Evolutionary conservation across 2,329 filamentous ascomycete species (phyloP).

Genomic region (Paracorniculantispora psalliotae): DNA sequence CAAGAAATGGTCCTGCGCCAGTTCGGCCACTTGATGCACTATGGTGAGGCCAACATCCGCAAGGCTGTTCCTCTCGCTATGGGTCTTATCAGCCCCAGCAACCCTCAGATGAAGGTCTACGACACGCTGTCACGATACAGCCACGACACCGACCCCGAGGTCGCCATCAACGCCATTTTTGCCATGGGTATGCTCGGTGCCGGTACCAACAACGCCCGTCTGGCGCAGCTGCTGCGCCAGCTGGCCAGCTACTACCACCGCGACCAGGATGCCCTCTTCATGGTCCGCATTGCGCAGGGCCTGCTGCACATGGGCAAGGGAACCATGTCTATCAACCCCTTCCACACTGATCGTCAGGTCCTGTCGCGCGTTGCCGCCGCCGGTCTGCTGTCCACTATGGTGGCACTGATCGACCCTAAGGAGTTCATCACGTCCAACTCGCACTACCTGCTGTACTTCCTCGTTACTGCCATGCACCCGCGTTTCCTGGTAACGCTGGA

Average conservation of each 20-base stretch:
- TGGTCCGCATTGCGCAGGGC: conserved; percentile 98
- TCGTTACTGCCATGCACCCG: conserved; percentile 94
- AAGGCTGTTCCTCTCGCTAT: conserved; percentile 94
- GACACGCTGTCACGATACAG: conserved; percentile 96
- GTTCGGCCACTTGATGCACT: conserved; percentile 98
- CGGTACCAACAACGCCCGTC: conserved; percentile 94
- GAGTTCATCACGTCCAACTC: conserved; percentile 62
- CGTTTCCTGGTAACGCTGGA: conserved; percentile 95
- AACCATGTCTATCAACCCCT: conserved; percentile 92
- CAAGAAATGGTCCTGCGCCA: conserved; percentile 98
- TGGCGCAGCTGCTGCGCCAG: conserved; percentile 90
- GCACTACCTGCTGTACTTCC: conserved; percentile 96
- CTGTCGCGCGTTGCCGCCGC: conserved; percentile 87
- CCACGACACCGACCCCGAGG: conserved; percentile 97
- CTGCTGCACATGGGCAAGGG: conserved; percentile 99
- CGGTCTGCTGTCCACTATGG: conserved; percentile 81
- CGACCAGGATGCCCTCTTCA: conserved; percentile 93
- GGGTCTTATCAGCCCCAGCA: conserved; percentile 94
- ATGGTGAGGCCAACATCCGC: conserved; percentile 94
- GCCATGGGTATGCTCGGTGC: conserved; percentile 97
- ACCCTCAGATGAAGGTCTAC: conserved; percentile 99
- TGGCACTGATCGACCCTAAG: conserved; percentile 94
- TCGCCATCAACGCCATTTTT: conserved; percentile 97
- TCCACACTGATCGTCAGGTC: conserved; percentile 97
- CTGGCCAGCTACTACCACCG: conserved; percentile 97